Base-by-base conservation (phyloP, 768 basidiomycete species). In the Chiua virens region DNA sequence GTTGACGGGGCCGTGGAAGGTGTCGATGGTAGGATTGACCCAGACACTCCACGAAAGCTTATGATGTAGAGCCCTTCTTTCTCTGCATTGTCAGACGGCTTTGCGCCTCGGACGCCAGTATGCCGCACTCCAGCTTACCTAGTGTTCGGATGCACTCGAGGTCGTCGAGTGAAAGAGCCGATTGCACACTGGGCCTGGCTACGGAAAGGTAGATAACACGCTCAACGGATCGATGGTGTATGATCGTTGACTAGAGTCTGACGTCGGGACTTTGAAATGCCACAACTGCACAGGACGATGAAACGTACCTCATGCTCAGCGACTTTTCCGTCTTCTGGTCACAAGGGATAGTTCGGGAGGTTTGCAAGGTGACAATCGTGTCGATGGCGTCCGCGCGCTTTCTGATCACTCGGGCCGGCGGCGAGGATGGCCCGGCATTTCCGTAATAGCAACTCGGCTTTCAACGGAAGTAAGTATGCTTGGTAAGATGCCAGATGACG, bases 1-100 rank as follows among this genome's bases (percentile, higher is more conserved):
- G 50, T 79, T 80, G 45, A 63, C 56, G 1, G 64, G 34, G 59
- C 85, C 84, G 35, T 70, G 56, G 58, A 82, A 79, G 1, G 64
- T 66, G 44, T 75, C 67, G 28, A 81, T 52, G 3, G 81, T 62
- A 4, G 79, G 78, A 8, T 69, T 67, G 30, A 82, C 60, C 67
- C 81, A 85, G 0, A 82, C 76, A 47, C 73, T 76, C 83, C 82
- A 84, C 5, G 72, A 71, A 20, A 84, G 64, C 40, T 56, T 52
- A n/a, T n/a, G n/a, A 15, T 62, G 59, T 10, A 85, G 75, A 15
- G 58, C 53, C 17, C 58, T 58, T 27, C 76, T 72, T 66, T 85
- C 83, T 42, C 73, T 72, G 37, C 20, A 10, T 32, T 2, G 20
- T 56, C 40, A 52, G 27, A 37, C 36, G 36, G 30, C 22, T n/a